Percentiles rank a stretch among this genome's conserved stretches.
Conservation (phyloP, 352 stramenopile species). For the Phytophthora gonapodyides region DNA sequence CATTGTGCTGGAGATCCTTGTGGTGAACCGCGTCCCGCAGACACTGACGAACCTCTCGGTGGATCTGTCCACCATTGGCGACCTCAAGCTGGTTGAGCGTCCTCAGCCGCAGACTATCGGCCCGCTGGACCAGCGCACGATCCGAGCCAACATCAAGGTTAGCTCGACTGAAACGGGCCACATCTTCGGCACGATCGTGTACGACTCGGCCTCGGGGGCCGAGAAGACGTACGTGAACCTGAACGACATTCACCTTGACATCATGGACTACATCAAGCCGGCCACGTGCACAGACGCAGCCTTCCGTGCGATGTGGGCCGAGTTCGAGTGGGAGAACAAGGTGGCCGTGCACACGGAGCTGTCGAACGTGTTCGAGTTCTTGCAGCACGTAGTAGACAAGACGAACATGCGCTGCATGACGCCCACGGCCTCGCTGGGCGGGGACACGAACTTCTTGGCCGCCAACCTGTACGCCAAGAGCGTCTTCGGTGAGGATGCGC, state of each 20-base stretch:
- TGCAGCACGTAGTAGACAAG: constrained; percentile 98
- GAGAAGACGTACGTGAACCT: constrained; percentile 99
- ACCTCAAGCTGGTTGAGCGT: constrained; percentile 99
- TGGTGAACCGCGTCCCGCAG: constrained; percentile 98
- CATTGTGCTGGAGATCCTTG: constrained; percentile 99
- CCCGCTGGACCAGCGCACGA: constrained; percentile 96
- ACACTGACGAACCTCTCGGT: constrained; percentile 99
- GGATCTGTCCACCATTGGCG: constrained; percentile 98
- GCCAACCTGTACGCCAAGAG: constrained; percentile 94
- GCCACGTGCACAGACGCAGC: constrained; percentile 92
- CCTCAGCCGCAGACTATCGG: constrained; percentile 98
- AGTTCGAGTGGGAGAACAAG: constrained; percentile 99
- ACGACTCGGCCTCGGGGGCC: constrained; percentile 94
- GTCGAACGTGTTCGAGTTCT: constrained; percentile 96
- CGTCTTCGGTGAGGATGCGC: constrained; percentile 97
- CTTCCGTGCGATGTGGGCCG: constrained; percentile 99
- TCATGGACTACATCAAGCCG: constrained; percentile 99
- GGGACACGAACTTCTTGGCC: constrained; percentile 93
- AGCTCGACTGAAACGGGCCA: constrained; percentile 99
- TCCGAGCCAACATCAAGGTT: constrained; percentile 99
- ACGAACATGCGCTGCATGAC: constrained; percentile 99
- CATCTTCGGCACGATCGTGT: constrained; percentile 99
- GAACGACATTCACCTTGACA: constrained; percentile 99
- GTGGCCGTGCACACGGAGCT: constrained; percentile 98
- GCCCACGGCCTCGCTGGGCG: constrained; percentile 87